These are phyloP conservation scores for Corylus americana DNA, from an alignment of 306 rosid species.

Conservation along the genomic window DNA sequence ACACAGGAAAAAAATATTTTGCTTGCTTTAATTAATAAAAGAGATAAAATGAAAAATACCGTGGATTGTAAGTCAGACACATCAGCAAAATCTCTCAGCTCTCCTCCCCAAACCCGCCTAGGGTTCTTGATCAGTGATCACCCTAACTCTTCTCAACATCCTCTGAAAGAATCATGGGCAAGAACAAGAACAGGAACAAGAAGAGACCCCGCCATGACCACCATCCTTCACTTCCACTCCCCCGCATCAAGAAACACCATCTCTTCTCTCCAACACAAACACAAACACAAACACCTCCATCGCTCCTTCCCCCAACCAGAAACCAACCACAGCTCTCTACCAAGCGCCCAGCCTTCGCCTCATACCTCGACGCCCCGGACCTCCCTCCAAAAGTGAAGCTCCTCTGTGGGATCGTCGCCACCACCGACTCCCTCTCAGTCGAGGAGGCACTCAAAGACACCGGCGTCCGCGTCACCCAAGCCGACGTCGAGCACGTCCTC, in stretches of 20 bases:
- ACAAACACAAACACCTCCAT: neutral
- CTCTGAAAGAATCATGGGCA: neutral
- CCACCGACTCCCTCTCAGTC: slow-evolving; percentile 37
- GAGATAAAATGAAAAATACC: no score
- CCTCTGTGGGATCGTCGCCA: slow-evolving; percentile 53
- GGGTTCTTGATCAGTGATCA: neutral
- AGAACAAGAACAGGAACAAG: neutral
- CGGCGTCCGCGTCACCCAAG: slow-evolving; percentile 33
- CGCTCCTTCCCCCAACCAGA: neutral
- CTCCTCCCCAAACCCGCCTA: neutral
- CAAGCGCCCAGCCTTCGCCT: slow-evolving; percentile 30
- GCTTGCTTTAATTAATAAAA: no score
- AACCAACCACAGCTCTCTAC: neutral
- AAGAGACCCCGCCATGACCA: neutral
- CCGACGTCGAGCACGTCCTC: slow-evolving; percentile 61
- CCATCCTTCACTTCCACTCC: neutral
- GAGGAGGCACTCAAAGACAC: slow-evolving; percentile 39
- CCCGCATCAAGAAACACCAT: neutral
- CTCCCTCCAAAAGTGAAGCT: slow-evolving; percentile 34
- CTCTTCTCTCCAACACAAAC: neutral
- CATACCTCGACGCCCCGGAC: slow-evolving; percentile 42
- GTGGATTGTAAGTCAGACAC: no score
- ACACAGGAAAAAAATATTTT: no score
- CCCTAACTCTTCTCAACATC: neutral
- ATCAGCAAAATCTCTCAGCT: neutral